phyloP scores from a whole-genome alignment of 768 basidiomycete species.

The Cantharellus anzutake region DNA sequence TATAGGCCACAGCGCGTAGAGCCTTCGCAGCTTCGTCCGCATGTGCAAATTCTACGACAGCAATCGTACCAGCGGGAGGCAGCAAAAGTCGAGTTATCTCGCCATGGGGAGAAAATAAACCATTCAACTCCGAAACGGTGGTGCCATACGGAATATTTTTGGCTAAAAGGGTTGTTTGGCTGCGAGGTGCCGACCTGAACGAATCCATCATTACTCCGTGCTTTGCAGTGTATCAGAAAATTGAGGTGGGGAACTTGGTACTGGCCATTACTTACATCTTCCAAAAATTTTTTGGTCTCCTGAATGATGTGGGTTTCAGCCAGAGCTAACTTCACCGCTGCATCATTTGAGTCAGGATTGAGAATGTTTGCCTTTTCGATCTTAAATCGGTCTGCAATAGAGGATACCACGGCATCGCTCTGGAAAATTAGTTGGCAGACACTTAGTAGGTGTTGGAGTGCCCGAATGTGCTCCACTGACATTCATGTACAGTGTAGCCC shows the following conservation, averaged over 20 bases:
- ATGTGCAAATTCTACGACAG: slow-evolving; percentile 71
- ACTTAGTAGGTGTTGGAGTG: neutral
- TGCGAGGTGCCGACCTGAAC: slow-evolving; percentile 20
- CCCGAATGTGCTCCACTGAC: slow-evolving; percentile 22
- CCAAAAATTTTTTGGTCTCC: slow-evolving; percentile 83
- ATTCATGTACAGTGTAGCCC: slow-evolving; percentile 95
- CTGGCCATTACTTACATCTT: slow-evolving; percentile 27
- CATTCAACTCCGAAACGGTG: slow-evolving; percentile 48
- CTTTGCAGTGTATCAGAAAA: slow-evolving; percentile 3
- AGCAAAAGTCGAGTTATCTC: slow-evolving; percentile 50
- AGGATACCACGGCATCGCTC: slow-evolving; percentile 87
- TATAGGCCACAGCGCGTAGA: slow-evolving; percentile 69
- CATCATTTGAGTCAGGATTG: slow-evolving; percentile 39
- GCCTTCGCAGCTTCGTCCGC: slow-evolving; percentile 51
- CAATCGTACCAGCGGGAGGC: slow-evolving; percentile 85
- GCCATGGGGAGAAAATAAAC: slow-evolving; percentile 64
- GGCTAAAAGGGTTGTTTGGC: slow-evolving; percentile 71
- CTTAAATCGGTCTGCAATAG: slow-evolving; percentile 75
- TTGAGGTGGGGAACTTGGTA: slow-evolving; percentile 32
- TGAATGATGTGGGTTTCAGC: slow-evolving; percentile 93
- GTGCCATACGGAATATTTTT: slow-evolving; percentile 97
- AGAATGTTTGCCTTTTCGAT: slow-evolving; percentile 77
- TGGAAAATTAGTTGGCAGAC: slow-evolving; percentile 16
- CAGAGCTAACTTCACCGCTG: slow-evolving; percentile 86
- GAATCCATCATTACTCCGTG: slow-evolving; percentile 19